These are phyloP conservation scores for Colletotrichum musicola DNA, from an alignment of 2,329 filamentous ascomycete species.

Conservation along the genomic window DNA sequence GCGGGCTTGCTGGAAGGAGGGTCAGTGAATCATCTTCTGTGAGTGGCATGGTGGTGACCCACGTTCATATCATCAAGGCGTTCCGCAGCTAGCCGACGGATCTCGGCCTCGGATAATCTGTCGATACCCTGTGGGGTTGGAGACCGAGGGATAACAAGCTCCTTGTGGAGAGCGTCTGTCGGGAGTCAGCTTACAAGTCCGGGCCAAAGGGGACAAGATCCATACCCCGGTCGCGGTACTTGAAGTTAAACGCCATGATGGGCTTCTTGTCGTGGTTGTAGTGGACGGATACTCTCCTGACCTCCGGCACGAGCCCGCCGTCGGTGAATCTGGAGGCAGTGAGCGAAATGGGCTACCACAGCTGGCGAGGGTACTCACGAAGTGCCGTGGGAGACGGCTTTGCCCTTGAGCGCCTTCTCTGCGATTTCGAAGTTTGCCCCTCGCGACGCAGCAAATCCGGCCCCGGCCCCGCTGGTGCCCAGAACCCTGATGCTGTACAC, in stretches of 20 bases:
- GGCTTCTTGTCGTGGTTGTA: slow-evolving; percentile 22
- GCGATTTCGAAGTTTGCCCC: slow-evolving; percentile 25
- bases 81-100: slow-evolving; percentile 34
- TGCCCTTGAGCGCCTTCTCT: slow-evolving; percentile 40
- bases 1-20: not conserved
- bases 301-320: slow-evolving; percentile 9
- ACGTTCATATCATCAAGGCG: slow-evolving; percentile 34
- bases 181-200: not conserved
- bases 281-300: slow-evolving; percentile 7
- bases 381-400: slow-evolving; percentile 40
- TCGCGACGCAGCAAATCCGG: not conserved
- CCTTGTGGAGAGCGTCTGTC: slow-evolving; percentile 41
- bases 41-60: not conserved
- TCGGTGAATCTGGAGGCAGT: slow-evolving; percentile 21
- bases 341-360: not conserved
- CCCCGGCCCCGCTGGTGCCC: too few relatives aligned
- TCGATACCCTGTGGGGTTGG: slow-evolving; percentile 36
- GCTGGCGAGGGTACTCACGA: slow-evolving; percentile 35
- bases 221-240: slow-evolving; percentile 43
- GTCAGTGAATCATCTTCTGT: not conserved
- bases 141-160: slow-evolving; percentile 40
- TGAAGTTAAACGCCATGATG: slow-evolving; percentile 41
- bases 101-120: slow-evolving; percentile 30
- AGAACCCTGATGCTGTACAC: slow-evolving; percentile 24
- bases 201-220: not conserved